Base-by-base conservation (phyloP, 345 rosid species). In the Erysimum cheiranthoides region DNA sequence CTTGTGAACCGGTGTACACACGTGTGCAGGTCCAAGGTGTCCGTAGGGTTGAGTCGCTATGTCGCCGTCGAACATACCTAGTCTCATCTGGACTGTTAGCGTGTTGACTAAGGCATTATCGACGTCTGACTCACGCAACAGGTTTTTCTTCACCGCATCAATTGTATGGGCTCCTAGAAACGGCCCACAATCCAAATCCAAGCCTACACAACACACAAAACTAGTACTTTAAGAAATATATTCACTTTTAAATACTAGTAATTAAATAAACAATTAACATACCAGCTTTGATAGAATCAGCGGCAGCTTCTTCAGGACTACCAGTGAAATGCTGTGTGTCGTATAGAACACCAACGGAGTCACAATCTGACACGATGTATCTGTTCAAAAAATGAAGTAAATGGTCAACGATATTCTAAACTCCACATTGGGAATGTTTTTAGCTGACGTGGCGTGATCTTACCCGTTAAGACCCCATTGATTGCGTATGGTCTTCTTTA, bases 181-280 rank as follows among this genome's bases (percentile, higher is more conserved):
- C 8, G 89, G 84, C 61, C 98, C 99, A 61, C 99, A 95, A 66
- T 92, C 88, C 73, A 95, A 80, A 80, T 92, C 99, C 86, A 95
- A 81, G 47, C 97, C 98, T 93, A 83, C 68, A 82, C 53, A 53
- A 42, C 11, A 30, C 21, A 25, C 11, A 42, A 4, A 7, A 53
- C 53, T 56, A 39, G 43, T 34, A 8, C 7, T 50, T 50, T 18
- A 10, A 10, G 14, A 21, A 50, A 18, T 4, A 21, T 21, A 50
- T 50, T 9, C 54, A 34, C 6, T 34, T 34, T 73, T 21, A 21
- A 21, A 21, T 21, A 21, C 25, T 21, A 21, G 25, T 21, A 21
- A 21, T 21, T 21, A 21, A 21, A 21, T 21, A 21, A 21, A 21
- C 25, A 21, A 1, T 21, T 21, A 21, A 1, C 25, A 21, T 77